phyloP scores from a whole-genome alignment of 2,329 filamentous ascomycete genomes.

The Triangularia setosa region DNA sequence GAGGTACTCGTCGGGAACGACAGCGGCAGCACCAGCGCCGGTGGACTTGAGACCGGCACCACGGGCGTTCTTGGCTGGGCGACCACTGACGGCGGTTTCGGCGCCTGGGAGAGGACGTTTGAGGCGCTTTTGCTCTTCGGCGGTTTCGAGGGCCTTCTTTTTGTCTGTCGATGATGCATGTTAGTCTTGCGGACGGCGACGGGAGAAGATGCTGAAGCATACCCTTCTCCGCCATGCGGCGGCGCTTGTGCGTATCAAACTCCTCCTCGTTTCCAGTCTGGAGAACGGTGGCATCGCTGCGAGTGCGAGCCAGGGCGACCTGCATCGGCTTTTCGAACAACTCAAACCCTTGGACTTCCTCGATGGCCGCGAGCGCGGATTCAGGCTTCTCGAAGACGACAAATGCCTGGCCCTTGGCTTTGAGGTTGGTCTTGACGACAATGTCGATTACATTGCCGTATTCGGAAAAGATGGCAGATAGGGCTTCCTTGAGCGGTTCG shows the following conservation, averaged over 20 bases:
- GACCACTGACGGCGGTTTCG: slow-evolving; percentile 43
- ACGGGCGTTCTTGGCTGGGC: slow-evolving; percentile 64
- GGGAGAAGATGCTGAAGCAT: slow-evolving; percentile 24
- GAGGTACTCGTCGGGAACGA: slow-evolving; percentile 95
- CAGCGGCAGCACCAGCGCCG: slow-evolving; percentile 60
- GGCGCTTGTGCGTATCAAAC: slow-evolving; percentile 80
- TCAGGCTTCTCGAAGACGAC: slow-evolving; percentile 83
- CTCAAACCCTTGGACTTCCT: slow-evolving; percentile 88
- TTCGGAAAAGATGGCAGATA: slow-evolving; percentile 77
- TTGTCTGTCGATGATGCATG: slow-evolving; percentile 43
- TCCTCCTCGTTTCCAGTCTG: slow-evolving; percentile 71
- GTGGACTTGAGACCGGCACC: slow-evolving; percentile 74
- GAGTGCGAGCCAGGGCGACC: slow-evolving; percentile 73
- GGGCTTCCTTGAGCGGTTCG: slow-evolving; percentile 67
- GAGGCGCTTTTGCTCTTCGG: slow-evolving; percentile 72
- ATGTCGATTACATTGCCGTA: slow-evolving; percentile 79
- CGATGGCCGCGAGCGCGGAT: slow-evolving; percentile 74
- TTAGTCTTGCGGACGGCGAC: background rate
- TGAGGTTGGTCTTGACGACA: slow-evolving; percentile 72
- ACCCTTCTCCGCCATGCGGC: slow-evolving; percentile 88
- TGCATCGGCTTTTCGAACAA: slow-evolving; percentile 89
- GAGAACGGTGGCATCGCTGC: slow-evolving; percentile 83
- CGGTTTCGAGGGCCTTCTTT: slow-evolving; percentile 78
- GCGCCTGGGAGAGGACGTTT: slow-evolving; percentile 50
- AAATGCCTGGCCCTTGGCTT: slow-evolving; percentile 93